A percentile compares a stretch with the other conserved stretches of the same genome.
Evolutionary conservation across 768 basidiomycete genomes (phyloP).

Genomic region (Xerocomus brunneocitrinus): DNA sequence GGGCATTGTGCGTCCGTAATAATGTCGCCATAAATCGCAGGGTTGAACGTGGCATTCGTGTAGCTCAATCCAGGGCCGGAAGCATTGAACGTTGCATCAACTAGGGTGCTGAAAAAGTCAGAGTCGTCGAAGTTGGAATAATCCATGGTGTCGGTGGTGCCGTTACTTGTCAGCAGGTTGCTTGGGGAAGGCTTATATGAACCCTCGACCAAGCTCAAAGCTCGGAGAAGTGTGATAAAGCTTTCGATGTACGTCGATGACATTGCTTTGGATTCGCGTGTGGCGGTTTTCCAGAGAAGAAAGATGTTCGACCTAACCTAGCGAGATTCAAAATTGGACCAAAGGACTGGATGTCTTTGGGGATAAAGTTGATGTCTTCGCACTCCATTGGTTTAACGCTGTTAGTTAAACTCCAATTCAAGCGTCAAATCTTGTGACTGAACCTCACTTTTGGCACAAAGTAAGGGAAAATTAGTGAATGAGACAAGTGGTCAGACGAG

Average conservation of each 20-base stretch:
- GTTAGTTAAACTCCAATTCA: no score
- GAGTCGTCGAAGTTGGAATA: neutral
- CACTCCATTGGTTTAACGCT: no score
- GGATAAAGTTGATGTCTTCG: no score
- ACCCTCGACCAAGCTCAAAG: slow-evolving; percentile 10
- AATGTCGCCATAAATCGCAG: neutral
- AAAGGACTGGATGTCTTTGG: neutral
- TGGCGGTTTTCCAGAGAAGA: no score
- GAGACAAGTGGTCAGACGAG: no score
- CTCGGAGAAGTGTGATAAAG: slow-evolving; percentile 5
- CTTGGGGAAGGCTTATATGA: slow-evolving; percentile 8
- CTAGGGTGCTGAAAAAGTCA: neutral
- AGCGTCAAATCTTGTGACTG: no score
- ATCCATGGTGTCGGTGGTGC: neutral
- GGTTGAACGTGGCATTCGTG: neutral
- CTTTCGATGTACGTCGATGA: slow-evolving; percentile 5
- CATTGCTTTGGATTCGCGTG: neutral
- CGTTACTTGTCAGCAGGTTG: neutral
- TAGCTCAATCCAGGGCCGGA: neutral
- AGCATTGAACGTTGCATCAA: neutral
- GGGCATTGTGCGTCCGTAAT: slow-evolving; percentile 1
- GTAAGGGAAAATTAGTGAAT: no score
- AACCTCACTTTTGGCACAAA: no score
- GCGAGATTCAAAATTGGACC: slow-evolving; percentile 3
- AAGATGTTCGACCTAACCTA: neutral